These are phyloP conservation scores for Cucurbita maxima DNA, from an alignment of 306 rosid genomes.

Conservation along the genomic window DNA sequence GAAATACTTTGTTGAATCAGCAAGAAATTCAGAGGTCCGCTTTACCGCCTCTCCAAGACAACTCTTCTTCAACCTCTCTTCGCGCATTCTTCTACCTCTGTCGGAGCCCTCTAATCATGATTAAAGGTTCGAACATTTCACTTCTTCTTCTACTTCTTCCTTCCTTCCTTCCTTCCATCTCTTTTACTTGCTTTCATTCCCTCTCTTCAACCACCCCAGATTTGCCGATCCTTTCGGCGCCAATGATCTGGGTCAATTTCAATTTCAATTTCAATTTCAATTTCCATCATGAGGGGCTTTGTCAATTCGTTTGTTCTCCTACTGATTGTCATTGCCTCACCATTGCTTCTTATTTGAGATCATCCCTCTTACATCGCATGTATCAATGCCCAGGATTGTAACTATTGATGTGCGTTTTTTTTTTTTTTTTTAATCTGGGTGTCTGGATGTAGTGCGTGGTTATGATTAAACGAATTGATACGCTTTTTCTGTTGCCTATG, in stretches of 20 bases:
- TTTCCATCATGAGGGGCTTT: background rate
- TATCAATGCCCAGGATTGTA: background rate
- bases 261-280: background rate
- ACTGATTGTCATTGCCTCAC: background rate
- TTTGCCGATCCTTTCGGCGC: background rate
- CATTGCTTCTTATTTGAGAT: background rate
- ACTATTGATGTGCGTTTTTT: background rate
- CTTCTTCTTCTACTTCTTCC: slow-evolving; percentile 2
- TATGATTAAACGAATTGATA: background rate
- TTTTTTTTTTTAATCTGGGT: background rate
- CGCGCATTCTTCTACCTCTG: slow-evolving; percentile 21
- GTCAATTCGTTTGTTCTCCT: background rate
- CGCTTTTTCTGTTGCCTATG: background rate
- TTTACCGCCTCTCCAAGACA: slow-evolving; percentile 68
- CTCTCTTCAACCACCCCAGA: background rate
- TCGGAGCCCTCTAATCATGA: slow-evolving; percentile 32
- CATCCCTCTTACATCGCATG: background rate
- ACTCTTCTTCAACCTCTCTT: slow-evolving; percentile 11
- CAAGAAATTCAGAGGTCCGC: slow-evolving; percentile 8
- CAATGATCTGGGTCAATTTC: background rate
- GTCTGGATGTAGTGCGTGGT: background rate
- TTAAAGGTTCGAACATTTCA: slow-evolving; percentile 36
- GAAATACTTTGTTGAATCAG: background rate
- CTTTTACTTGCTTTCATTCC: background rate
- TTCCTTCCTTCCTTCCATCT: slow-evolving; percentile 9